Evolutionary conservation across 2,329 filamentous ascomycete genomes (phyloP).

Genomic region (Colletotrichum cuscutae): DNA sequence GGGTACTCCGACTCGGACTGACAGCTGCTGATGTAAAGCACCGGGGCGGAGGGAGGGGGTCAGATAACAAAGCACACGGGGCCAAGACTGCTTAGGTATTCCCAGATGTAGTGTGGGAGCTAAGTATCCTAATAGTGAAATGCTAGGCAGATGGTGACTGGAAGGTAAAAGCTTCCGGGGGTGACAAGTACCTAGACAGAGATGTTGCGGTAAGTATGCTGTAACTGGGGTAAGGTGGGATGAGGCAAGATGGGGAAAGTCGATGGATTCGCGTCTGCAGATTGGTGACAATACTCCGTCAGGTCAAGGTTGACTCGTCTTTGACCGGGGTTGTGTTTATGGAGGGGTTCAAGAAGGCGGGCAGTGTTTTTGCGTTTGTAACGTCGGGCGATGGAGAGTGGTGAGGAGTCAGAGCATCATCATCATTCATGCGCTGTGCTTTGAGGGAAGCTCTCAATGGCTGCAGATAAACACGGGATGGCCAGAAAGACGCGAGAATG

Average conservation of each 20-base stretch:
- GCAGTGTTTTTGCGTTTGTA: not conserved
- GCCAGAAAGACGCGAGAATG: not conserved
- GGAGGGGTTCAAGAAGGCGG: not conserved
- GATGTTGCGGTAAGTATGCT: not conserved
- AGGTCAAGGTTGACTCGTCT: not conserved
- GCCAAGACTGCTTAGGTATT: not conserved
- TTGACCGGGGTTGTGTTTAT: not conserved
- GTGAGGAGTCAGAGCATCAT: not conserved
- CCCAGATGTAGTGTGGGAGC: not conserved
- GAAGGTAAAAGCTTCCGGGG: not conserved
- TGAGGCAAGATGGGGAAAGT: not conserved
- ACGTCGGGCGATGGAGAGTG: not conserved
- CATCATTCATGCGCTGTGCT: not conserved
- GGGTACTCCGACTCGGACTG: conserved; percentile 6
- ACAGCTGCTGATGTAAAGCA: not conserved
- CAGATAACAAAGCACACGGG: not conserved
- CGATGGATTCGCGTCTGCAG: not conserved
- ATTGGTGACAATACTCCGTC: not conserved
- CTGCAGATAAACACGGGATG: not conserved
- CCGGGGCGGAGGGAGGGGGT: not conserved
- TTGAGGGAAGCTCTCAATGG: conserved; percentile 3
- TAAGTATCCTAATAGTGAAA: not conserved
- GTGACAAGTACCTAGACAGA: not conserved
- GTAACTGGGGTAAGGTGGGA: not conserved
- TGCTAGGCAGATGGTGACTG: not conserved